Conservation (phyloP, 176 grass and related monocot genomes). For the Lolium multiflorum region DNA sequence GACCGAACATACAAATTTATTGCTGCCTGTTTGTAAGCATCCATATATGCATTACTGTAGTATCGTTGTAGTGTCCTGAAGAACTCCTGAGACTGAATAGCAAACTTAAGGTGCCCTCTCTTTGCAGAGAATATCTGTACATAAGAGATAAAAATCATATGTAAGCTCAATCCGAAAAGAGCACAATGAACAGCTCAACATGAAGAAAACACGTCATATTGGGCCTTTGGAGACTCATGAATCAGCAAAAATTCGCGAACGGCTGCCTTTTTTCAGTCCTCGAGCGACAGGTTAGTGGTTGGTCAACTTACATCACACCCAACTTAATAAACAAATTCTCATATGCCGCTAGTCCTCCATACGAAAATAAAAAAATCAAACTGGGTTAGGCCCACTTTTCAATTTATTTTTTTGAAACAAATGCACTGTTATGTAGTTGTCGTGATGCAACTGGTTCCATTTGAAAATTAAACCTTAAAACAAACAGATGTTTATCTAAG, state of each 20-base stretch:
- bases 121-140: slow-evolving; percentile 96
- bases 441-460: neutral
- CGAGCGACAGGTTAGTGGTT: neutral
- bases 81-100: slow-evolving; percentile 88
- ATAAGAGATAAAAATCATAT: slow-evolving; percentile 45
- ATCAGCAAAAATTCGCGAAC: slow-evolving; percentile 30
- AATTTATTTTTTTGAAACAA: slow-evolving; percentile 23
- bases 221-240: slow-evolving; percentile 8
- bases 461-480: slow-evolving; percentile 30
- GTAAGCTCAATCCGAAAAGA: slow-evolving; percentile 25
- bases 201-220: slow-evolving; percentile 29
- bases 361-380: slow-evolving; percentile 3
- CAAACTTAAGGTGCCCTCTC: slow-evolving; percentile 81
- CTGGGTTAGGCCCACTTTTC: slow-evolving; percentile 27
- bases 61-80: slow-evolving; percentile 94
- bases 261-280: neutral
- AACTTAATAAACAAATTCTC: slow-evolving; percentile 11
- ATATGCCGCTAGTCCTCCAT: slow-evolving; percentile 5
- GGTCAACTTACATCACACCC: neutral
- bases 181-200: slow-evolving; percentile 36
- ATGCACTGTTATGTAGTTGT: neutral
- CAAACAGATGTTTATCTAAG: slow-evolving; percentile 6
- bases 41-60: slow-evolving; percentile 97
- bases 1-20: slow-evolving; percentile 91
- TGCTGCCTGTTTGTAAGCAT: slow-evolving; percentile 94